Base-by-base conservation (phyloP, 2,329 filamentous ascomycete species). In the Calcarisporium arbuscula region DNA sequence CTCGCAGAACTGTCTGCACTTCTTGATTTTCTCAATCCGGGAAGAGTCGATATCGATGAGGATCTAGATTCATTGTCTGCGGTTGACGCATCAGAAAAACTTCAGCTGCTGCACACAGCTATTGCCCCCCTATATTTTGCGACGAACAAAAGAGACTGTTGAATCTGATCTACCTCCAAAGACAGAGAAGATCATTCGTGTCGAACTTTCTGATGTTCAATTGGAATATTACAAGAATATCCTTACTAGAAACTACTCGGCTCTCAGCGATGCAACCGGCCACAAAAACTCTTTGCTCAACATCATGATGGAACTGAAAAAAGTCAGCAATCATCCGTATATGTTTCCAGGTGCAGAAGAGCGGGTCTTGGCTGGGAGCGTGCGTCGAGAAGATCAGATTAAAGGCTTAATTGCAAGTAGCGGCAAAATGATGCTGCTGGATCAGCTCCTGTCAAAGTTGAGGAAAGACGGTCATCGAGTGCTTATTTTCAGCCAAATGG, bases 231-330 rank as follows among this genome's bases (percentile, higher is more conserved):
- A 98, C 69, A 96, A 96, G 64, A 96, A 96, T 53, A 96, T 98
- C 39, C 70, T 98, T 17, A 96, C 92, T 0, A 82, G 90, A 51
- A 98, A 98, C 56, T 98, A 98, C 52, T 80, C 88, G 19, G 92
- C 90, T 4, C 72, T 98, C 20, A 95, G 94, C 49, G 85, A 95
- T 52, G 90, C 88, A 29, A 81, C 82, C 28, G 92, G 90, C 6
- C 86, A 94, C 58, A 96, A 95, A 61, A 90, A 94, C 47, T 96
- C 90, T 0, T 66, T 98, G 11, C 68, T 98, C 44, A 98, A 98
- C 61, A 92, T 98, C 57, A 95, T 98, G 78, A 98, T 98, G 92
- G 92, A 98, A 60, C 62, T 98, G 52, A 98, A 98, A 68, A 98
- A 98, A 62, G 88, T 92, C 56, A 96, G 90, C 64, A 98, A 98